These are phyloP conservation scores for Candida ulmi DNA, from an alignment of 805 yeast genomes.

Conservation along the genomic window DNA sequence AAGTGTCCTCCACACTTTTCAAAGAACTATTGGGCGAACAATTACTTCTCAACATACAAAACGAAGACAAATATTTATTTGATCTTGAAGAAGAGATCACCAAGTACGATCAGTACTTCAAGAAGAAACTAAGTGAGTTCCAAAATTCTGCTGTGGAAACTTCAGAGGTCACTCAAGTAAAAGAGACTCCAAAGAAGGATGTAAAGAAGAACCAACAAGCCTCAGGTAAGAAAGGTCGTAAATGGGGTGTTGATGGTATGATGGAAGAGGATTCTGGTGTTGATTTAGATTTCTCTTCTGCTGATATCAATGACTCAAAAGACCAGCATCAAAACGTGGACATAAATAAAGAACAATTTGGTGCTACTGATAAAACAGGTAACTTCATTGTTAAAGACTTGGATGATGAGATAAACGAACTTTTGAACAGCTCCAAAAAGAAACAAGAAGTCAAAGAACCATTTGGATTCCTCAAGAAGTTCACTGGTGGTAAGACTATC, in stretches of 20 bases:
- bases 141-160: slow-evolving; percentile 5
- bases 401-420: slow-evolving; percentile 43
- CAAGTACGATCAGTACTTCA: slow-evolving; percentile 34
- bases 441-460: slow-evolving; percentile 30
- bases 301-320: slow-evolving; percentile 12
- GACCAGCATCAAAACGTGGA: slow-evolving; percentile 11
- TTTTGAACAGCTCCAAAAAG: slow-evolving; percentile 26
- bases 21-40: slow-evolving; percentile 27
- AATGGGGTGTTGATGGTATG: slow-evolving; percentile 63
- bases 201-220: slow-evolving; percentile 13
- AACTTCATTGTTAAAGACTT: slow-evolving; percentile 64
- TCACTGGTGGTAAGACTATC: slow-evolving; percentile 66
- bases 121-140: slow-evolving; percentile 28
- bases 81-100: slow-evolving; percentile 28
- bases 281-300: slow-evolving; percentile 50
- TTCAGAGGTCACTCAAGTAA: slow-evolving; percentile 1
- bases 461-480: slow-evolving; percentile 53
- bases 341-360: slow-evolving; percentile 30
- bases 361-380: slow-evolving; percentile 41
- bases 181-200: slow-evolving; percentile 8
- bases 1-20: slow-evolving; percentile 23
- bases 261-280: slow-evolving; percentile 39
- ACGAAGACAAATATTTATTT: slow-evolving; percentile 23
- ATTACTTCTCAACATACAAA: slow-evolving; percentile 20
- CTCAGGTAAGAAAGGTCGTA: slow-evolving; percentile 36